A percentile compares a stretch with the other conserved stretches of the same genome.
These are phyloP conservation scores for Aphanocladium album DNA, from an alignment of 2,329 filamentous ascomycete species.

Conservation along the genomic window DNA sequence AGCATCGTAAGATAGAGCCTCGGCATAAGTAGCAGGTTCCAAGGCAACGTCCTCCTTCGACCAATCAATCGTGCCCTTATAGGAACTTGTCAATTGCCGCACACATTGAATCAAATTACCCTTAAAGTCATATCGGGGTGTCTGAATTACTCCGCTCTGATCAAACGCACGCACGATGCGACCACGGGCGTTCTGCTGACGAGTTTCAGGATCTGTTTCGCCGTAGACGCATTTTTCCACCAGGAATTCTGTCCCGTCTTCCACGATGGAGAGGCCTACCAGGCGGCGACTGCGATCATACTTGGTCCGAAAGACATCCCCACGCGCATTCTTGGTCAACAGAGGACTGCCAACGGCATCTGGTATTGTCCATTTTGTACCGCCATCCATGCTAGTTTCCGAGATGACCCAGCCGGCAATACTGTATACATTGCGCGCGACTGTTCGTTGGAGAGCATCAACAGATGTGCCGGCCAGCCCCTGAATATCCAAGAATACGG, in stretches of 20 bases:
- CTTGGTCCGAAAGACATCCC: constrained; percentile 2
- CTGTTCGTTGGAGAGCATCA: background rate
- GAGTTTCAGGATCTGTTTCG: background rate
- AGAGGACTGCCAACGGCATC: background rate
- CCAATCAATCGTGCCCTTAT: constrained; percentile 11
- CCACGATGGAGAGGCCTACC: background rate
- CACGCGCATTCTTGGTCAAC: constrained; percentile 6
- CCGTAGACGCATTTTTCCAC: constrained; percentile 6
- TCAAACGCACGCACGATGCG: constrained; percentile 10
- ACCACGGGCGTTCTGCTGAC: constrained; percentile 7
- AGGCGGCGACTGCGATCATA: constrained; percentile 9
- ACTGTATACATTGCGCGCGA: background rate
- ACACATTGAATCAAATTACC: constrained; percentile 2
- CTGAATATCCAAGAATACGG: constrained; percentile 8
- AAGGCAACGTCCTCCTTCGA: background rate
- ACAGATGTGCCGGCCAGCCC: background rate
- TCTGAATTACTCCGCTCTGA: constrained; percentile 8
- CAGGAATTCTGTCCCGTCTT: background rate
- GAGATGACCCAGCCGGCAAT: constrained; percentile 4
- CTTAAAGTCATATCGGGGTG: constrained; percentile 10
- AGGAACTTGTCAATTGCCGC: background rate
- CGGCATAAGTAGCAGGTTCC: background rate
- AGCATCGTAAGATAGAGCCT: background rate
- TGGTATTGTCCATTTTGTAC: constrained; percentile 7
- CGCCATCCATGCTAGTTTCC: constrained; percentile 8